A percentile compares a stretch with the other conserved stretches of the same genome.
Evolutionary conservation across 305 asterid species (phyloP).

Genomic region (Lippia alba): DNA sequence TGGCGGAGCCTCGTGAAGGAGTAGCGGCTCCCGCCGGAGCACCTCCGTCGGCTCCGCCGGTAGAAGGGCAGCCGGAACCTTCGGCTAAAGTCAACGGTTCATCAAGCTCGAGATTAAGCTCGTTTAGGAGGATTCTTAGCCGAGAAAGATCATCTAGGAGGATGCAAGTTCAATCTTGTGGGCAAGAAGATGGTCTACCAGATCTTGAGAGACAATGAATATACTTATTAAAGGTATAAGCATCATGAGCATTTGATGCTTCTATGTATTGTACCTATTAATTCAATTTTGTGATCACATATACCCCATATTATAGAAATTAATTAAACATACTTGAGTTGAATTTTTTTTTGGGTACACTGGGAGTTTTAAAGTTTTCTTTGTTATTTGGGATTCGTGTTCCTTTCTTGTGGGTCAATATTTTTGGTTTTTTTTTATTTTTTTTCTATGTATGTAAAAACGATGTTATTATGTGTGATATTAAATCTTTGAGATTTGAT

Average conservation of each 20-base stretch:
- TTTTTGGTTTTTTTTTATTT: background rate
- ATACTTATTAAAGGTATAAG: conserved; percentile 8
- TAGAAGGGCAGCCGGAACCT: conserved; percentile 39
- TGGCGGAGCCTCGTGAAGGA: conserved; percentile 67
- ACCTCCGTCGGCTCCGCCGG: conserved; percentile 47
- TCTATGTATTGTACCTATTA: conserved; percentile 28
- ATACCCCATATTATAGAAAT: conserved; percentile 6
- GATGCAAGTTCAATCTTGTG: conserved; percentile 46
- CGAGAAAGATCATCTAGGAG: conserved; percentile 71
- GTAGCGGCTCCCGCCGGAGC: conserved; percentile 34
- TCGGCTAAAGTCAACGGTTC: conserved; percentile 32
- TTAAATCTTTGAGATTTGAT: background rate
- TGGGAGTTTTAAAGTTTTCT: background rate
- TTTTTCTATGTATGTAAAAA: too few species aligned
- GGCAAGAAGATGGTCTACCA: conserved; percentile 40
- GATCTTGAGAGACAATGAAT: conserved; percentile 74
- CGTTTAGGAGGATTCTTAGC: conserved; percentile 70
- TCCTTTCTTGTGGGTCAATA: background rate
- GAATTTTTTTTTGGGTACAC: conserved; percentile 9
- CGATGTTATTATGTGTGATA: conserved; percentile 1
- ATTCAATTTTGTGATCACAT: conserved; percentile 21
- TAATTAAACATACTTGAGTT: background rate
- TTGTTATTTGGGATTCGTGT: too few species aligned
- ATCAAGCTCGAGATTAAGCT: conserved; percentile 66
- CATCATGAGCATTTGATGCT: conserved; percentile 3